A percentile compares a stretch with the other conserved stretches of the same genome.
Conservation (phyloP, 148 eudicot genomes). For the Nepenthes mirabilis region DNA sequence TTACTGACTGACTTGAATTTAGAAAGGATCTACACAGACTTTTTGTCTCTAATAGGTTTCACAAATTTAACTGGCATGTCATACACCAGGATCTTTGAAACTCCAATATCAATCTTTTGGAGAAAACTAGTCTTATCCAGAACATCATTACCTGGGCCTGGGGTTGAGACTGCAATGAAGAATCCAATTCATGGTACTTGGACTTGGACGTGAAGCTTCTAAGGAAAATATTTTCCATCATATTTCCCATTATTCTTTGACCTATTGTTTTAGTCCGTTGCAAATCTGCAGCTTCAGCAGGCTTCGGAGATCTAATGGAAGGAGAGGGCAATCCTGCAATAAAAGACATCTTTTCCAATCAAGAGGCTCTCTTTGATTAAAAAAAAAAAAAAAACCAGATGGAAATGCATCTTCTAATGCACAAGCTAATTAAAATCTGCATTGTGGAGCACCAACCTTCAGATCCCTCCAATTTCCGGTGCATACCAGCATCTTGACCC, state of each 20-base stretch:
- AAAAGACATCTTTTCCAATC: background rate
- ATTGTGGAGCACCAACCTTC: slow-evolving; percentile 39
- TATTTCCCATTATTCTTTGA: slow-evolving; percentile 90
- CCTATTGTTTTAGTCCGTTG: slow-evolving; percentile 79
- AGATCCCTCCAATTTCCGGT: slow-evolving; percentile 30
- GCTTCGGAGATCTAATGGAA: slow-evolving; percentile 40
- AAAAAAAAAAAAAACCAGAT: background rate
- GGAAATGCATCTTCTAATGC: background rate
- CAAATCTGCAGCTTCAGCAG: slow-evolving; percentile 36
- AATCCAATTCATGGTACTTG: slow-evolving; percentile 47
- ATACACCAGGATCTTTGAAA: too few species aligned
- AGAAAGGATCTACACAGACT: too few species aligned
- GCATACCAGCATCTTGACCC: slow-evolving; percentile 17
- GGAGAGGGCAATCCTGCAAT: slow-evolving; percentile 67
- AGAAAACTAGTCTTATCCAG: background rate
- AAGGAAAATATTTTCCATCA: slow-evolving; percentile 70
- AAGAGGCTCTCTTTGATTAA: background rate
- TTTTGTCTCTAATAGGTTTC: too few species aligned
- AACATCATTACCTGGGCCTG: slow-evolving; percentile 35
- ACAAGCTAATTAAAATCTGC: background rate
- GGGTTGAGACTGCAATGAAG: slow-evolving; percentile 41
- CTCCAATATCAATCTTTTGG: background rate
- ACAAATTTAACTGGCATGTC: too few species aligned
- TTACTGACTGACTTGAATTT: too few species aligned
- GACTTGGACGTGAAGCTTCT: slow-evolving; percentile 89